Conservation (phyloP, 2,329 filamentous ascomycete species). For the Chaetomium globosum region DNA sequence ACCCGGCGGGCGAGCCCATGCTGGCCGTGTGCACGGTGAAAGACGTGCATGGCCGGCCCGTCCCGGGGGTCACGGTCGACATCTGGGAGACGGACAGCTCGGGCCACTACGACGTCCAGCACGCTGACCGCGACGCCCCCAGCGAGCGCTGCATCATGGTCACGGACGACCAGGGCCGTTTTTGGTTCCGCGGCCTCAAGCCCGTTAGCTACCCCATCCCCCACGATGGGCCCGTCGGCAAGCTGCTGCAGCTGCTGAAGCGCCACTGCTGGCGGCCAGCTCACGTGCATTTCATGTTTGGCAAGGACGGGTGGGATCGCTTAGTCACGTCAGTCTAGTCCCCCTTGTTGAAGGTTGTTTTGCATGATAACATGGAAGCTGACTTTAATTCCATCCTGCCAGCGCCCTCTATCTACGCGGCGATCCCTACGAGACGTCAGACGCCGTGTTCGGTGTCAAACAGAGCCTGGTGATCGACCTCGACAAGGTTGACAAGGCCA, state of each 20-base stretch:
- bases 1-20: conserved; percentile 68
- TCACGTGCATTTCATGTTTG: conserved; percentile 89
- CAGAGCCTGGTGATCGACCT: conserved; percentile 72
- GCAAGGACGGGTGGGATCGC: conserved; percentile 75
- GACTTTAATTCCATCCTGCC: neutral
- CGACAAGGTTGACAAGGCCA: conserved; percentile 54
- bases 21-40: conserved; percentile 73
- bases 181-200: conserved; percentile 84
- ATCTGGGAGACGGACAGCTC: conserved; percentile 83
- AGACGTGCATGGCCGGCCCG: conserved; percentile 64
- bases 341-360: neutral
- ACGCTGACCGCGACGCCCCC: conserved; percentile 63
- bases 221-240: conserved; percentile 79
- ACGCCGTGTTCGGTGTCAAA: conserved; percentile 87
- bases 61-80: conserved; percentile 70
- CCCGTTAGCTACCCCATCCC: conserved; percentile 87
- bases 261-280: conserved; percentile 77
- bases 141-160: conserved; percentile 69
- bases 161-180: conserved; percentile 70
- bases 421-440: conserved; percentile 79
- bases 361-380: neutral
- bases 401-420: conserved; percentile 76
- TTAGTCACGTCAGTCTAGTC: conserved; percentile 71
- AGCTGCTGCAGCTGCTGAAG: conserved; percentile 65
- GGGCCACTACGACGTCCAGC: conserved; percentile 83